phyloP scores from a whole-genome alignment of 2,329 filamentous ascomycete species.

The Ceratocystis huliohia region DNA sequence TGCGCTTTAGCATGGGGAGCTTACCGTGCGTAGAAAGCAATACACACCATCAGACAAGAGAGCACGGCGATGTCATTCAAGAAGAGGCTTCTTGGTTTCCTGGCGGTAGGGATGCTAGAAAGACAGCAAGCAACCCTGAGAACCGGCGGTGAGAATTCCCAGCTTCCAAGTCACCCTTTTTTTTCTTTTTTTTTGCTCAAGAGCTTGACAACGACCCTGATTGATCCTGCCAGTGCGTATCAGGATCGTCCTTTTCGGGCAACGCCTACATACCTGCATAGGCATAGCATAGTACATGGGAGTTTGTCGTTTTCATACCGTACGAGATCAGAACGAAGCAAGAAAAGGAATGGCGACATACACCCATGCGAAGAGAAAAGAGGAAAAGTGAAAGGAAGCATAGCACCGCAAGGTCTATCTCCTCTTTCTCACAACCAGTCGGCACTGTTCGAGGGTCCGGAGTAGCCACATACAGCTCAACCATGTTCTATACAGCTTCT shows the following conservation, averaged over 20 bases:
- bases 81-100: neutral
- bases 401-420: neutral
- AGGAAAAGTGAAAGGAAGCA: too few species aligned
- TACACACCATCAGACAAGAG: neutral
- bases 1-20: too few species aligned
- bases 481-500: neutral
- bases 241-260: neutral
- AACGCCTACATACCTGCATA: neutral
- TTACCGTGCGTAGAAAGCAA: neutral
- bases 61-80: neutral
- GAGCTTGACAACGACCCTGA: neutral
- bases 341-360: neutral
- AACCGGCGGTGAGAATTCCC: neutral
- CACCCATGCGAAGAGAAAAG: too few species aligned
- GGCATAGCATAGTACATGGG: neutral
- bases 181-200: too few species aligned
- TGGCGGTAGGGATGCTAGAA: too few species aligned
- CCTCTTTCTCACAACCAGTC: neutral
- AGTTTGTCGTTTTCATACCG: neutral
- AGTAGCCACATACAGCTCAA: neutral
- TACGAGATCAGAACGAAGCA: neutral
- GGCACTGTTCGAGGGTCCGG: too few species aligned
- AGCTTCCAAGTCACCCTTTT: neutral
- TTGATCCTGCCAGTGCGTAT: neutral
- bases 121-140: neutral